Conservation (phyloP, 257 asterid species). For the Ehretia macrophylla region DNA sequence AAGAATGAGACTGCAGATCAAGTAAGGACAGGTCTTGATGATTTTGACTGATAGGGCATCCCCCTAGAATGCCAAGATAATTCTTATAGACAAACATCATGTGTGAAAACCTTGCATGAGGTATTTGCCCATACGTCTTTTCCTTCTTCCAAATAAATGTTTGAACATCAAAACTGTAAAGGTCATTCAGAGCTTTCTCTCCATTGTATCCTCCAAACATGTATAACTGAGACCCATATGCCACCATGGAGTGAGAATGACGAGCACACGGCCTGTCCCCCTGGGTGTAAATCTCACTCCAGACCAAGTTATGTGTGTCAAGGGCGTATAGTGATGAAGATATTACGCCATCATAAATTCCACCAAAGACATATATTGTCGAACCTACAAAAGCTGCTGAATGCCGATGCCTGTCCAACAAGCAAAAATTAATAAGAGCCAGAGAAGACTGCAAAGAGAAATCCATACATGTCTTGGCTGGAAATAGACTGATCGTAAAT, state of each 20-base stretch:
- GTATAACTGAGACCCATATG: constrained; percentile 49
- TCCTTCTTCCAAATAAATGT: constrained; percentile 55
- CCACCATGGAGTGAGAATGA: constrained; percentile 86
- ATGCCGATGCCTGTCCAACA: constrained; percentile 83
- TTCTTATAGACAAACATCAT: constrained; percentile 69
- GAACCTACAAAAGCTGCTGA: constrained; percentile 75
- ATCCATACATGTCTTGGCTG: not conserved
- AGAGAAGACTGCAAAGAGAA: not conserved
- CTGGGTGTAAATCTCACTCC: constrained; percentile 54
- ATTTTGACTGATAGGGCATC: constrained; percentile 76
- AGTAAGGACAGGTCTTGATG: constrained; percentile 53
- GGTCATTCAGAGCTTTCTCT: constrained; percentile 73
- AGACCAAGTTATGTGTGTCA: constrained; percentile 52
- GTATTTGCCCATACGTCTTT: constrained; percentile 48
- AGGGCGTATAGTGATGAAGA: constrained; percentile 58
- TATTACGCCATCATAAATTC: constrained; percentile 50
- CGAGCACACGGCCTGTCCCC: constrained; percentile 79
- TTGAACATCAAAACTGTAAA: constrained; percentile 54
- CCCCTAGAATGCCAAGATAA: constrained; percentile 75
- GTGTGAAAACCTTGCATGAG: constrained; percentile 80
- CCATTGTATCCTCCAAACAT: constrained; percentile 88
- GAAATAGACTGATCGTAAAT: not conserved
- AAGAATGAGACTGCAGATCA: constrained; percentile 47
- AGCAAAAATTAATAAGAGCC: not conserved
- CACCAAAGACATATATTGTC: constrained; percentile 76